These are phyloP conservation scores for Byssoonygena ceratinophila DNA, from an alignment of 2,329 filamentous ascomycete species.

Conservation along the genomic window DNA sequence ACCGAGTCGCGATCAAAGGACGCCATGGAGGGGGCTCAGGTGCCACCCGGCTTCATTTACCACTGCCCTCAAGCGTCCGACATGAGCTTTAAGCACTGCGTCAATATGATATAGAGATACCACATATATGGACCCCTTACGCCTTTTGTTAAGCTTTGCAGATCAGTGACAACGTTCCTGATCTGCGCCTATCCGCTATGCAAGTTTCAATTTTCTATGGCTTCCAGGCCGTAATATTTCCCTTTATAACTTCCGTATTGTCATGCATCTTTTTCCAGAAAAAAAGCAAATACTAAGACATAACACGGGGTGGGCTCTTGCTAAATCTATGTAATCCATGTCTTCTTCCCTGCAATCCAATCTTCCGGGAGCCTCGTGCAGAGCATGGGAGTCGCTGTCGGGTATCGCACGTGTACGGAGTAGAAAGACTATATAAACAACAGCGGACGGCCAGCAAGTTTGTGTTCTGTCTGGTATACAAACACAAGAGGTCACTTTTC, in stretches of 20 bases:
- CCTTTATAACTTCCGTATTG: not conserved
- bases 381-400: not conserved
- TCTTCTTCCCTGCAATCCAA: not conserved
- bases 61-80: not conserved
- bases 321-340: not conserved
- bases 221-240: not conserved
- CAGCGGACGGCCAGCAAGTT: not conserved
- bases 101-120: not conserved
- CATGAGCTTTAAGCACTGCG: not conserved
- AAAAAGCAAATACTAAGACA: conserved; percentile 9
- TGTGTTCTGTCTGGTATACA: not conserved
- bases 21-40: not conserved
- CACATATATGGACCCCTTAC: not conserved
- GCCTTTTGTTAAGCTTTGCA: not conserved
- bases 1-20: not conserved
- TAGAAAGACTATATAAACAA: conserved; percentile 1
- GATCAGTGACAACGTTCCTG: conserved; percentile 3
- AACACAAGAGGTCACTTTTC: not conserved
- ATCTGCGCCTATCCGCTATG: not conserved
- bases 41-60: not conserved
- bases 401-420: not conserved
- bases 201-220: not conserved
- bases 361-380: not conserved
- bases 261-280: not conserved
- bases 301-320: not conserved